Evolutionary conservation across 176 grass and related monocot genomes (phyloP).

Genomic region (Hsuehochloa calcarea): DNA sequence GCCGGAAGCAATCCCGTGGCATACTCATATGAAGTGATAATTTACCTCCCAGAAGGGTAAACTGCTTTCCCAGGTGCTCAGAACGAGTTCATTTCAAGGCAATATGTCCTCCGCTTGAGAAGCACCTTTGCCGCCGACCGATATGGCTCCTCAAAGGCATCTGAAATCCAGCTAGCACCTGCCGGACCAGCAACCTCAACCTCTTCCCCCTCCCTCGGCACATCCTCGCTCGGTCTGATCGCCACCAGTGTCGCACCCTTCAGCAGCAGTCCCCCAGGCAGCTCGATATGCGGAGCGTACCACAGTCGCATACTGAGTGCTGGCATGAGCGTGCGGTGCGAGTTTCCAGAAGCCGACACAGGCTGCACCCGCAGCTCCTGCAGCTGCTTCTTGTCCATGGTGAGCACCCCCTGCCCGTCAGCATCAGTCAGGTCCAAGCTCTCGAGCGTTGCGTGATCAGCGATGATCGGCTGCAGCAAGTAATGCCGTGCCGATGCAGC

Average conservation of each 20-base stretch:
- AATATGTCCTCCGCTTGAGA: conserved; percentile 57
- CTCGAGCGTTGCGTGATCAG: conserved; percentile 60
- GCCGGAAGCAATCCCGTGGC: not conserved
- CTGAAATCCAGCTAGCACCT: conserved; percentile 55
- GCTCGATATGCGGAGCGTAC: conserved; percentile 60
- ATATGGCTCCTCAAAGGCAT: conserved; percentile 90
- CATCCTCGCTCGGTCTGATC: conserved; percentile 67
- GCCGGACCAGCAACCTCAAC: conserved; percentile 28
- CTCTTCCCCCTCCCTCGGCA: conserved; percentile 28
- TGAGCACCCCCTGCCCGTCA: conserved; percentile 77
- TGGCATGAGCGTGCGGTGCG: conserved; percentile 74
- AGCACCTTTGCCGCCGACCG: conserved; percentile 56
- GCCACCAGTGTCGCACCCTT: conserved; percentile 83
- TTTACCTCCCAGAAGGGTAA: conserved; percentile 37
- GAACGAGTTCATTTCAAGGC: conserved; percentile 97
- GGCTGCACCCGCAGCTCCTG: conserved; percentile 58
- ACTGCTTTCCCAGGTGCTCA: conserved; percentile 23
- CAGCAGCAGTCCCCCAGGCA: conserved; percentile 53
- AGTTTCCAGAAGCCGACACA: conserved; percentile 51
- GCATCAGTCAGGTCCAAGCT: conserved; percentile 69
- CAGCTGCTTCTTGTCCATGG: conserved; percentile 74
- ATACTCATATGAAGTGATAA: conserved; percentile 14
- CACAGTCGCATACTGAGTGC: conserved; percentile 74
- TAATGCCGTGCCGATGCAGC: conserved; percentile 89
- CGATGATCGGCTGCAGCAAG: conserved; percentile 72